A percentile compares a stretch with the other conserved stretches of the same genome.
Evolutionary conservation across 768 basidiomycete species (phyloP).

Genomic region (Boletus rubroflammeus): DNA sequence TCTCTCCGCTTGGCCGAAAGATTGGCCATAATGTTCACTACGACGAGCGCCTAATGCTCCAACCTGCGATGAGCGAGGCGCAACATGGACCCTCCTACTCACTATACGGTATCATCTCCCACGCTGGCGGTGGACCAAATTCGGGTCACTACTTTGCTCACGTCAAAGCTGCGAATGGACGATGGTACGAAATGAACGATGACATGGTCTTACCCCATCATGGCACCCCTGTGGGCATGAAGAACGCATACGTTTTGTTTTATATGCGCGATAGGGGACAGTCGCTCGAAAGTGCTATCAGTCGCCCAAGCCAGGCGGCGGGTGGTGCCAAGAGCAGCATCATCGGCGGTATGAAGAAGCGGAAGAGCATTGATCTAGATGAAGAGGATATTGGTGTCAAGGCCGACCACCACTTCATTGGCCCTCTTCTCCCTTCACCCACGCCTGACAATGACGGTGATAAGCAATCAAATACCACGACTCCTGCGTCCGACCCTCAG

Average conservation of each 20-base stretch:
- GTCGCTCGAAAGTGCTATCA: conserved; percentile 60
- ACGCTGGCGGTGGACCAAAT: conserved; percentile 89
- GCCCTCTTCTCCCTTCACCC: conserved; percentile 58
- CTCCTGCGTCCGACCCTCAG: conserved; percentile 44
- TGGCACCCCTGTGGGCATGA: conserved; percentile 53
- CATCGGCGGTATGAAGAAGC: conserved; percentile 46
- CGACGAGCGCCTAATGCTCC: conserved; percentile 66
- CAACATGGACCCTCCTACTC: conserved; percentile 77
- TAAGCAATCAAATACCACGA: conserved; percentile 15
- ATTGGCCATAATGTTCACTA: conserved; percentile 76
- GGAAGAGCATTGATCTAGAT: conserved; percentile 44
- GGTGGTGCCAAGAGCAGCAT: conserved; percentile 36
- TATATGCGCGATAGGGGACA: conserved; percentile 83
- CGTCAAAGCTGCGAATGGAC: conserved; percentile 63
- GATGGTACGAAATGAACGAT: conserved; percentile 96
- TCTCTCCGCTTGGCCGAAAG: conserved; percentile 87
- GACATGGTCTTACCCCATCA: conserved; percentile 54
- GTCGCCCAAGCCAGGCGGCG: conserved; percentile 17
- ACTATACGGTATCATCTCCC: conserved; percentile 88
- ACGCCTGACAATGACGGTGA: conserved; percentile 20
- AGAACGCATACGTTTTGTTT: conserved; percentile 90
- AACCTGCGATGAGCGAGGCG: conserved; percentile 79
- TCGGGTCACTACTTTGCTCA: conserved; percentile 94
- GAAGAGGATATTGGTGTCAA: conserved; percentile 49
- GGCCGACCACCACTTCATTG: conserved; percentile 54